Conservation (phyloP, 2,329 filamentous ascomycete species). For the Herpotrichia juniperi region DNA sequence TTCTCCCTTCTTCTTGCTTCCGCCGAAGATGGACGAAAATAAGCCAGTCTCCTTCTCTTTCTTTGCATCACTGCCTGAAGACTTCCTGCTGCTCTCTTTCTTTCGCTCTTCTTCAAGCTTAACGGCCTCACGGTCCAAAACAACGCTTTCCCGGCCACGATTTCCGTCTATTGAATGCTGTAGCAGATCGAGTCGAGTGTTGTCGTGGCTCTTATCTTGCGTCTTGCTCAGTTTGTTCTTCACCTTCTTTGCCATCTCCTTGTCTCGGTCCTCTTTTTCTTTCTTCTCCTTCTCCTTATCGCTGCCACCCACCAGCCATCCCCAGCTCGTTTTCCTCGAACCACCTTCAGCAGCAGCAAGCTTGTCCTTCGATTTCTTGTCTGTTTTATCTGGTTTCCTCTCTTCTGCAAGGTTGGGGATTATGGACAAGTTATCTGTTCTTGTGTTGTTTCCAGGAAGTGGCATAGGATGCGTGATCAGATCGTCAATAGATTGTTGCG, state of each 20-base stretch:
- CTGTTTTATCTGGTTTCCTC: constrained; percentile 72
- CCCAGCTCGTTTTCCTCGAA: constrained; percentile 80
- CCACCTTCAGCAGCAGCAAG: constrained; percentile 68
- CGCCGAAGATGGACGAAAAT: constrained; percentile 93
- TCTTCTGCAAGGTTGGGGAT: constrained; percentile 77
- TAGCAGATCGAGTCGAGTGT: constrained; percentile 81
- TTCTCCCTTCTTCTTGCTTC: constrained; percentile 84
- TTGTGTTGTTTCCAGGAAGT: constrained; percentile 70
- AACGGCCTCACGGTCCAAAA: constrained; percentile 78
- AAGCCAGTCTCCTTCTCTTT: constrained; percentile 87
- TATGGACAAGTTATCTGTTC: constrained; percentile 79
- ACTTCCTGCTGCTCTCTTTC: constrained; percentile 78
- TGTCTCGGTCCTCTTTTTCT: constrained; percentile 48
- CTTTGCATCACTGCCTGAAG: constrained; percentile 67
- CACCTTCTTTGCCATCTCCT: constrained; percentile 51
- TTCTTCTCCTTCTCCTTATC: constrained; percentile 74
- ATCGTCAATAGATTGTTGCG: constrained; percentile 65
- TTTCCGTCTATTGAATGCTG: constrained; percentile 81
- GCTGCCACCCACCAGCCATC: constrained; percentile 73
- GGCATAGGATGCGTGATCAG: constrained; percentile 70
- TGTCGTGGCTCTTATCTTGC: constrained; percentile 66
- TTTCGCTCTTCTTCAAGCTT: constrained; percentile 82
- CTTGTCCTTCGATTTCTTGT: constrained; percentile 75
- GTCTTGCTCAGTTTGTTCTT: constrained; percentile 71
- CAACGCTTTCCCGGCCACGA: constrained; percentile 77